Percentiles rank a stretch among this genome's conserved stretches.
Evolutionary conservation across 2,329 filamentous ascomycete species (phyloP).

Genomic region (Fusarium sp.): DNA sequence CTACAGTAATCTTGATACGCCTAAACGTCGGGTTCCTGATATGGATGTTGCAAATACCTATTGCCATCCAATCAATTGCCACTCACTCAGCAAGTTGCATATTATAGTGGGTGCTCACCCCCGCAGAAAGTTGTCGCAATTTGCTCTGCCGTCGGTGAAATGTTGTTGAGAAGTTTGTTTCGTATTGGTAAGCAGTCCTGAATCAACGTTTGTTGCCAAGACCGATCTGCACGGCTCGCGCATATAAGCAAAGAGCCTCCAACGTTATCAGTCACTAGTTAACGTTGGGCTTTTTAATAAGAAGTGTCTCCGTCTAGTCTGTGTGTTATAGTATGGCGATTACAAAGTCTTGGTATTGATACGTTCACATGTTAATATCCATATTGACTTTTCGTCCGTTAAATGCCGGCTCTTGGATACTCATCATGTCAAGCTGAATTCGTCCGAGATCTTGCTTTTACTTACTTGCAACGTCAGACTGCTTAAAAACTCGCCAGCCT

Average conservation of each 20-base stretch:
- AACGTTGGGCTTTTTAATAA: neutral
- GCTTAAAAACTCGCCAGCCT: too few species aligned
- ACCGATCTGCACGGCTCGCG: neutral
- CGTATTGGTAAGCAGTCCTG: conserved; percentile 25
- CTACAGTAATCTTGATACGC: neutral
- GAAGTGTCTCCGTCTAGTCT: too few species aligned
- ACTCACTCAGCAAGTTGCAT: conserved; percentile 5
- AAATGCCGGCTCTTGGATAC: neutral
- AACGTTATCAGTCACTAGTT: conserved; percentile 24
- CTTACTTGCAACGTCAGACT: neutral
- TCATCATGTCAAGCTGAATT: neutral
- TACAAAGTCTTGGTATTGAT: too few species aligned
- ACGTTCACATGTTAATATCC: too few species aligned
- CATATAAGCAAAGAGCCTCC: conserved; percentile 21
- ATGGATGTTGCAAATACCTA: neutral
- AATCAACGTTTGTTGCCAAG: neutral
- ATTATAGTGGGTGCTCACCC: conserved; percentile 10
- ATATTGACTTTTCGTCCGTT: neutral
- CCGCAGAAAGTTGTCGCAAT: conserved; percentile 13
- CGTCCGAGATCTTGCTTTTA: neutral
- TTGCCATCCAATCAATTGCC: neutral
- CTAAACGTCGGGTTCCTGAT: conserved; percentile 16
- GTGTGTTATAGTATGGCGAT: too few species aligned
- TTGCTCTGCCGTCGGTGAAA: neutral
- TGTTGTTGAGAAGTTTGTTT: conserved; percentile 13